These are phyloP conservation scores for Sarcomyxa edulis DNA, from an alignment of 768 basidiomycete genomes.

Conservation along the genomic window DNA sequence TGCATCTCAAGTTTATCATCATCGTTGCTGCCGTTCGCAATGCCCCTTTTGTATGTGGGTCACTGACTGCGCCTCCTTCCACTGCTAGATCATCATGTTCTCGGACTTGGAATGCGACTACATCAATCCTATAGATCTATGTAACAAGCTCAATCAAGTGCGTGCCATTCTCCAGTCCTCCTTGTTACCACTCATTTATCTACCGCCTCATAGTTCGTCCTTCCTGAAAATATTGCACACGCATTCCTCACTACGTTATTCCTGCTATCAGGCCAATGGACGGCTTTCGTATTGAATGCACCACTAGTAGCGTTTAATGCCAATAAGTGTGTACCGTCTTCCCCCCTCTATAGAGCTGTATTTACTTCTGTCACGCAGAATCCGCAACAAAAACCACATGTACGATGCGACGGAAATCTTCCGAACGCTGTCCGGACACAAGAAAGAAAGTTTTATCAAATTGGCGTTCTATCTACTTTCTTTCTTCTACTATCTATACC, in stretches of 20 bases:
- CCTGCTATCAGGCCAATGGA: constrained; percentile 95
- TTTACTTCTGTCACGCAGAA: constrained; percentile 40
- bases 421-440: constrained; percentile 87
- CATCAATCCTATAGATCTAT: constrained; percentile 99
- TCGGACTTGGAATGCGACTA: constrained; percentile 99
- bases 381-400: constrained; percentile 92
- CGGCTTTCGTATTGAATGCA: constrained; percentile 84
- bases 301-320: constrained; percentile 88
- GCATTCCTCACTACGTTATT: constrained; percentile 87
- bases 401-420: constrained; percentile 99
- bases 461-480: constrained; percentile 90
- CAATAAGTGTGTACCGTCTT: constrained; percentile 71
- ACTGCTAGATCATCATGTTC: constrained; percentile 95
- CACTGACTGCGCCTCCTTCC: neutral
- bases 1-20: constrained; percentile 14
- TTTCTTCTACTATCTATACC: constrained; percentile 89
- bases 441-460: constrained; percentile 95
- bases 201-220: constrained; percentile 71
- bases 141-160: constrained; percentile 98
- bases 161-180: constrained; percentile 13
- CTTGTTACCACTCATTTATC: neutral
- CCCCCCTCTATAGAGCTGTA: constrained; percentile 5
- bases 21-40: constrained; percentile 1
- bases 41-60: neutral
- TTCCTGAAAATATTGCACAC: constrained; percentile 95